These are phyloP conservation scores for Veloboletus limbatus DNA, from an alignment of 1,284 basidiomycete genomes.

Conservation along the genomic window DNA sequence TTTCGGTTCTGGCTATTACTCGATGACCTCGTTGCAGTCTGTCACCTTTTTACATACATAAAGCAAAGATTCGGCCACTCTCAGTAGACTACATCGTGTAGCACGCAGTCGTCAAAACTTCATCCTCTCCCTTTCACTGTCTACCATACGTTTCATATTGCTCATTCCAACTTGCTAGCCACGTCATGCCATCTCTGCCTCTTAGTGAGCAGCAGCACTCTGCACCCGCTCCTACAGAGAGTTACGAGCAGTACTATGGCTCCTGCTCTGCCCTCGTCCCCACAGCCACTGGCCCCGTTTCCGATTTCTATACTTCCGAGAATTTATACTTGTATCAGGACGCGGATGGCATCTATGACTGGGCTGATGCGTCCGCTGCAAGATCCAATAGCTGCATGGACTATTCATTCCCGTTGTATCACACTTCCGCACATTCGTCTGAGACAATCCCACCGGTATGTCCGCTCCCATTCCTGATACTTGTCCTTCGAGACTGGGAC, in stretches of 20 bases:
- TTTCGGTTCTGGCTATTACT: conserved; percentile 15
- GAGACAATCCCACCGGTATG: conserved; percentile 23
- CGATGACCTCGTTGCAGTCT: conserved; percentile 27
- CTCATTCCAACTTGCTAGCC: conserved; percentile 9
- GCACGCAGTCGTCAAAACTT: conserved; percentile 15
- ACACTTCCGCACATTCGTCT: conserved; percentile 18
- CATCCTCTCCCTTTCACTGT: conserved; percentile 6
- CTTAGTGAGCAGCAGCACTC: conserved; percentile 25
- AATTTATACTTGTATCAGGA: conserved; percentile 34
- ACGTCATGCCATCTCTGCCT: conserved; percentile 25
- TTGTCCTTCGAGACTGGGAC: conserved; percentile 9
- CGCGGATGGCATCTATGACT: conserved; percentile 30
- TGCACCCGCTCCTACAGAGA: conserved; percentile 11
- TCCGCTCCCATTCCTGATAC: conserved; percentile 2
- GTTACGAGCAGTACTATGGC: conserved; percentile 25
- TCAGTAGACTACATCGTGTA: conserved; percentile 25
- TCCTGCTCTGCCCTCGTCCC: conserved; percentile 21
- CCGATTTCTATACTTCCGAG: conserved; percentile 30
- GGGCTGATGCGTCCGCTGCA: conserved; percentile 24
- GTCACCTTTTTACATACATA: conserved; percentile 29
- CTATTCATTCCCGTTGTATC: conserved; percentile 23
- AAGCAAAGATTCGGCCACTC: conserved; percentile 15
- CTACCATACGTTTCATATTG: conserved; percentile 24
- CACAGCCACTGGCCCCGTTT: conserved; percentile 6
- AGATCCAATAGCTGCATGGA: conserved; percentile 28